phyloP scores from a whole-genome alignment of 441 rosid species.

The Populus trichocarpa region DNA sequence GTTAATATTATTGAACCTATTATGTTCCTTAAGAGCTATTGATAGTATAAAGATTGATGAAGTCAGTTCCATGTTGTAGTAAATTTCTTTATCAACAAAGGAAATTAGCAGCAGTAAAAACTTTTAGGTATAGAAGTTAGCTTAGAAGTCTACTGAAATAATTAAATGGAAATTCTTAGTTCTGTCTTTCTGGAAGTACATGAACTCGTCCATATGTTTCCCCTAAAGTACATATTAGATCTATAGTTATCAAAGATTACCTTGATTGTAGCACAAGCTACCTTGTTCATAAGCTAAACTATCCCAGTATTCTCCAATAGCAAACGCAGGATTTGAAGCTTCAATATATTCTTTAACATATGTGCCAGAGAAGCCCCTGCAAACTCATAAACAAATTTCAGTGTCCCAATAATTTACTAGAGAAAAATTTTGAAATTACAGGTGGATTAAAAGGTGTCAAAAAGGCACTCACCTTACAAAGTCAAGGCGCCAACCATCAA shows the following conservation, averaged over 20 bases:
- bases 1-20: too few species aligned
- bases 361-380: slow-evolving; percentile 50
- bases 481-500: slow-evolving; percentile 55
- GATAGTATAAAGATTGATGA: too few species aligned
- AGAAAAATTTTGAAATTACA: neutral
- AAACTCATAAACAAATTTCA: slow-evolving; percentile 8
- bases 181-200: neutral
- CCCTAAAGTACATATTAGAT: neutral
- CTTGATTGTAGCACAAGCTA: slow-evolving; percentile 51
- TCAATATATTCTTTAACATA: slow-evolving; percentile 52
- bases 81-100: neutral
- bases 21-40: too few species aligned
- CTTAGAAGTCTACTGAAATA: neutral
- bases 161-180: too few species aligned
- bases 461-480: slow-evolving; percentile 39
- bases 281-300: slow-evolving; percentile 49
- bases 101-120: neutral
- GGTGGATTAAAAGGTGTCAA: neutral
- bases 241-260: slow-evolving; percentile 19
- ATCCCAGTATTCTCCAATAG: slow-evolving; percentile 60
- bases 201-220: neutral
- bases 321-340: slow-evolving; percentile 47
- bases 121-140: neutral
- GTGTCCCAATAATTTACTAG: neutral
- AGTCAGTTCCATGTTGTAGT: too few species aligned